These are phyloP conservation scores for Fusarium sp. DNA, from an alignment of 2,329 filamentous ascomycete genomes.

Conservation along the genomic window DNA sequence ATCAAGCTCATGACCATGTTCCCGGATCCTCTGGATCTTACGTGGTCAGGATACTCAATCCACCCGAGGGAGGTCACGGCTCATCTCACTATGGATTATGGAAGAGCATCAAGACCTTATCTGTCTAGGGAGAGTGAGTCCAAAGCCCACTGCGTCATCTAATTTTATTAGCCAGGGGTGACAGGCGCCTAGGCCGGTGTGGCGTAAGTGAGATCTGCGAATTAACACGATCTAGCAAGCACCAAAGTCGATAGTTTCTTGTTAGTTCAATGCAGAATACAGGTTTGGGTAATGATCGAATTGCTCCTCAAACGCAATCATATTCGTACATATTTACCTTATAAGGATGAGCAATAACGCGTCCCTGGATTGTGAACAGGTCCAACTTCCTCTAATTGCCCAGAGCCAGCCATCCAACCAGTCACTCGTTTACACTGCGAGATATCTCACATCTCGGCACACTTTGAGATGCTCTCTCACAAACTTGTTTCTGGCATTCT, in stretches of 20 bases:
- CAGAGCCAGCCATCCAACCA: not conserved
- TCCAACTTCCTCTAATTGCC: not conserved
- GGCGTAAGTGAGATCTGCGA: not conserved
- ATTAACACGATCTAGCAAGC: not conserved
- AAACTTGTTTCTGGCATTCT: conserved; percentile 5
- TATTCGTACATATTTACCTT: not conserved
- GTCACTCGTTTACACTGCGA: conserved; percentile 3
- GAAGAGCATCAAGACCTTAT: no score
- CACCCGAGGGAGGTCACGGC: no score
- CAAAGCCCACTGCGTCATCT: not conserved
- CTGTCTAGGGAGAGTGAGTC: no score
- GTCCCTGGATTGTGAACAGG: not conserved
- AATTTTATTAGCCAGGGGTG: conserved; percentile 1
- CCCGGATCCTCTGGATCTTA: no score
- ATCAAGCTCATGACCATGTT: no score
- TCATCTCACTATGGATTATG: no score
- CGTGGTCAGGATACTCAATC: no score
- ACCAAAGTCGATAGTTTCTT: not conserved
- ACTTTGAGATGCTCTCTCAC: conserved; percentile 10
- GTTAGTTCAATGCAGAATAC: not conserved
- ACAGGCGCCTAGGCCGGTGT: not conserved
- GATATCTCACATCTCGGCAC: conserved; percentile 6
- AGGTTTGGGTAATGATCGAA: no score
- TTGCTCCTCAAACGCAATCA: not conserved
- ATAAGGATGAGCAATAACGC: not conserved